Percentiles rank a stretch among this genome's conserved stretches.
Evolutionary conservation across 306 rosid species (phyloP).

Genomic region (Cicer bijugum): DNA sequence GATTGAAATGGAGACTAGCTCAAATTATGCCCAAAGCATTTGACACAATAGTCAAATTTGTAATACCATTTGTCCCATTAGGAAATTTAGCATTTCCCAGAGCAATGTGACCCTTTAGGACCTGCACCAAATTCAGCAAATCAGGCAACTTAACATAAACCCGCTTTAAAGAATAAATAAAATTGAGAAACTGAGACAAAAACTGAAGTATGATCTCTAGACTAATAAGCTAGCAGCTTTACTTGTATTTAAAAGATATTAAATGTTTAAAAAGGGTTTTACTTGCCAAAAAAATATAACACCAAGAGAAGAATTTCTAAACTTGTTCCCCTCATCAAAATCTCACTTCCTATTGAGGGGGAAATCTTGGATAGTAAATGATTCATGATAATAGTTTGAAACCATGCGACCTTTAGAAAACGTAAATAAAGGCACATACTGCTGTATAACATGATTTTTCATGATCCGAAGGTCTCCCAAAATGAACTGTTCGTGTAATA

Average conservation of each 20-base stretch:
- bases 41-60: slow-evolving; percentile 23
- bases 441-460: slow-evolving; percentile 93
- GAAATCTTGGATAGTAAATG: slow-evolving; percentile 34
- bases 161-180: background rate
- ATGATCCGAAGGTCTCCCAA: slow-evolving; percentile 87
- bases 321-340: slow-evolving; percentile 5
- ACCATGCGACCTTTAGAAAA: background rate
- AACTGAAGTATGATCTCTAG: slow-evolving; percentile 9
- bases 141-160: slow-evolving; percentile 36
- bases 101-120: slow-evolving; percentile 90
- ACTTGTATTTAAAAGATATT: slow-evolving; percentile 1
- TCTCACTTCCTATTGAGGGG: slow-evolving; percentile 25
- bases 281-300: background rate
- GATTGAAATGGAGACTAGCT: slow-evolving; percentile 20
- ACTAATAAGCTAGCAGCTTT: slow-evolving; percentile 22
- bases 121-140: slow-evolving; percentile 61
- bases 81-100: slow-evolving; percentile 95
- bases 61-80: slow-evolving; percentile 88
- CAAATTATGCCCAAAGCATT: slow-evolving; percentile 30
- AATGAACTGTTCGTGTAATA: slow-evolving; percentile 94
- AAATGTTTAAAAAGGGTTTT: background rate
- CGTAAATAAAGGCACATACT: slow-evolving; percentile 58
- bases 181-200: background rate
- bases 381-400: slow-evolving; percentile 7
- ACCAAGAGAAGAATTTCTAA: slow-evolving; percentile 1